Evolutionary conservation across 805 yeast genomes (phyloP).

Genomic region (Kurtzmaniella cleridarum): DNA sequence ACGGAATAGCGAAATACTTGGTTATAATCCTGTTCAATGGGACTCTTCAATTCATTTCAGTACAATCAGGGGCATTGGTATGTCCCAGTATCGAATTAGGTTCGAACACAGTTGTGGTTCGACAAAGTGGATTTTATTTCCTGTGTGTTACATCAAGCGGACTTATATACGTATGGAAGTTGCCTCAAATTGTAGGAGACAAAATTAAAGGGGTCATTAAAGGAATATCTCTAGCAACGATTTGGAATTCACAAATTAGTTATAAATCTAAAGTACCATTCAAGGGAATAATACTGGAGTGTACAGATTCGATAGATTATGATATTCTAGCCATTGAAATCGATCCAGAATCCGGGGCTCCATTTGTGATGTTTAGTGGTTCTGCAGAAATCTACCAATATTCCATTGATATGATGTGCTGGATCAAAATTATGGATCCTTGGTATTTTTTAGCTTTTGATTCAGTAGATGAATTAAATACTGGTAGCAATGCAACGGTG

Average conservation of each 20-base stretch:
- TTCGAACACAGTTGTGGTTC: constrained; percentile 33
- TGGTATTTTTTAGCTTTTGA: constrained; percentile 25
- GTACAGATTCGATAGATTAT: constrained; percentile 35
- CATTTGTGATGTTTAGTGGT: constrained; percentile 34
- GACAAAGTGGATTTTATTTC: constrained; percentile 27
- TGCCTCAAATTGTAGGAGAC: constrained; percentile 17
- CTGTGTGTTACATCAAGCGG: constrained; percentile 48
- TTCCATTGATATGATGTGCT: constrained; percentile 35
- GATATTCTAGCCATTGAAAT: constrained; percentile 24
- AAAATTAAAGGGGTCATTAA: constrained; percentile 25
- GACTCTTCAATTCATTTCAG: constrained; percentile 39
- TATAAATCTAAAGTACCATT: constrained; percentile 7
- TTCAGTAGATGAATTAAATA: not conserved
- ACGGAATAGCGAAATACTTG: constrained; percentile 35
- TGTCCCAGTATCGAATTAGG: constrained; percentile 52
- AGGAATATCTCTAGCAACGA: constrained; percentile 49
- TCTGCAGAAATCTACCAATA: constrained; percentile 36
- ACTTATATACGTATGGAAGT: constrained; percentile 45
- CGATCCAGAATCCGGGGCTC: constrained; percentile 31
- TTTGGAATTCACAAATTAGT: constrained; percentile 32
- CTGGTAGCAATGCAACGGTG: not conserved
- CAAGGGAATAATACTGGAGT: constrained; percentile 27
- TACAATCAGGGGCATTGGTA: constrained; percentile 39
- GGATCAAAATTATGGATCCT: constrained; percentile 46
- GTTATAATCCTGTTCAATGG: constrained; percentile 58